Evolutionary conservation across 192 early-diverging fungal genomes (phyloP).

Genomic region (Backusella luteola): DNA sequence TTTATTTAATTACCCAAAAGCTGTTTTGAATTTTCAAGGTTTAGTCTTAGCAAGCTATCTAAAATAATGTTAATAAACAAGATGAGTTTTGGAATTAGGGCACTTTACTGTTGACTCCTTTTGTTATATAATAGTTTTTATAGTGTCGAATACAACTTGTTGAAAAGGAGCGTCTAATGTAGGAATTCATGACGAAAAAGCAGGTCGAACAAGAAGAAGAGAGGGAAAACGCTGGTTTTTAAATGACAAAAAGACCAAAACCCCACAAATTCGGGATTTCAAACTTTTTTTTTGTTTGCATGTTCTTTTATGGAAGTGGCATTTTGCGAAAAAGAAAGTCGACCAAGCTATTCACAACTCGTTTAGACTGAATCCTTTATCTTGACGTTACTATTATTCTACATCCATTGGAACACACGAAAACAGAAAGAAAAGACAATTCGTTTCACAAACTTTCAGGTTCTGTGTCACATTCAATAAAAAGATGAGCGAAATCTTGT

Average conservation of each 20-base stretch:
- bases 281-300: background rate
- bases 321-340: too few relatives aligned
- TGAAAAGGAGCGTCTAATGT: background rate
- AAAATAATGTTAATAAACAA: background rate
- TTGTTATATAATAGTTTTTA: conserved; percentile 29
- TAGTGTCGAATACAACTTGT: background rate
- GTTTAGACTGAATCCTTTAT: too few relatives aligned
- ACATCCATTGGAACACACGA: too few relatives aligned
- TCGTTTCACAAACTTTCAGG: too few relatives aligned
- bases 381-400: too few relatives aligned
- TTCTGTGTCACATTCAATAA: too few relatives aligned
- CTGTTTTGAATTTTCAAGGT: conserved; percentile 43
- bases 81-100: background rate
- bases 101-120: conserved; percentile 20
- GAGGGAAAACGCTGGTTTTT: background rate
- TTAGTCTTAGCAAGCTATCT: conserved; percentile 36
- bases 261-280: background rate
- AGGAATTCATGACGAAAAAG: background rate
- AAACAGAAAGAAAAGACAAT: too few relatives aligned
- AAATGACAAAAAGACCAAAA: background rate
- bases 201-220: background rate
- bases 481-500: too few relatives aligned
- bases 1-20: conserved; percentile 42
- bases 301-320: too few relatives aligned
- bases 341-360: too few relatives aligned